Conservation (phyloP, 805 yeast species). For the Candida manassasensis region DNA sequence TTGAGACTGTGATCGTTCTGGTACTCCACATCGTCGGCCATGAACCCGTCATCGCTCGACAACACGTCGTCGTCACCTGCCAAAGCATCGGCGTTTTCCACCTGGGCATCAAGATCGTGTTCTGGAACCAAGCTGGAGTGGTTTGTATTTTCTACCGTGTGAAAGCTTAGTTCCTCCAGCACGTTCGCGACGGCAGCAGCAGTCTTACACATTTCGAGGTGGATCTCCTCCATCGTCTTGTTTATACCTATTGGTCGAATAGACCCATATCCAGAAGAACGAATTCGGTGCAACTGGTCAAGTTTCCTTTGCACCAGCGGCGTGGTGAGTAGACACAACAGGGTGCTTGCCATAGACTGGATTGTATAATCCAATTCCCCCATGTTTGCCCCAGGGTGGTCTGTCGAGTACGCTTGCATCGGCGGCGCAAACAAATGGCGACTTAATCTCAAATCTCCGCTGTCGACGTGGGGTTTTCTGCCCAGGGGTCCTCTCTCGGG, state of each 20-base stretch:
- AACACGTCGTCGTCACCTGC: conserved; percentile 6
- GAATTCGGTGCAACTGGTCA: conserved; percentile 21
- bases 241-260: conserved; percentile 37
- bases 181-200: conserved; percentile 7
- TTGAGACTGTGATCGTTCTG: conserved; percentile 34
- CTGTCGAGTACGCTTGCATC: conserved; percentile 50
- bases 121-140: conserved; percentile 7
- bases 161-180: conserved; percentile 15
- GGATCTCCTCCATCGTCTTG: conserved; percentile 38
- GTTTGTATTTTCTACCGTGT: conserved; percentile 17
- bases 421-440: conserved; percentile 44
- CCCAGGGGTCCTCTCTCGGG: neutral
- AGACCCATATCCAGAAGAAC: conserved; percentile 30
- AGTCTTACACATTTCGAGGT: conserved; percentile 14
- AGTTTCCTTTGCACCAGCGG: conserved; percentile 19
- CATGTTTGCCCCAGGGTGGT: conserved; percentile 26
- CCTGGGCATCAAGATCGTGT: conserved; percentile 43
- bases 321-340: conserved; percentile 9
- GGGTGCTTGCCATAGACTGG: conserved; percentile 8
- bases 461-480: conserved; percentile 9
- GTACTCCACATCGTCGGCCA: conserved; percentile 46
- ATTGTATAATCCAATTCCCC: conserved; percentile 16
- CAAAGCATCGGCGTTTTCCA: conserved; percentile 38
- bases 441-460: conserved; percentile 12
- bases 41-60: conserved; percentile 36